These are phyloP conservation scores for Orbilia oligospora DNA, from an alignment of 2,329 filamentous ascomycete species.

Conservation along the genomic window DNA sequence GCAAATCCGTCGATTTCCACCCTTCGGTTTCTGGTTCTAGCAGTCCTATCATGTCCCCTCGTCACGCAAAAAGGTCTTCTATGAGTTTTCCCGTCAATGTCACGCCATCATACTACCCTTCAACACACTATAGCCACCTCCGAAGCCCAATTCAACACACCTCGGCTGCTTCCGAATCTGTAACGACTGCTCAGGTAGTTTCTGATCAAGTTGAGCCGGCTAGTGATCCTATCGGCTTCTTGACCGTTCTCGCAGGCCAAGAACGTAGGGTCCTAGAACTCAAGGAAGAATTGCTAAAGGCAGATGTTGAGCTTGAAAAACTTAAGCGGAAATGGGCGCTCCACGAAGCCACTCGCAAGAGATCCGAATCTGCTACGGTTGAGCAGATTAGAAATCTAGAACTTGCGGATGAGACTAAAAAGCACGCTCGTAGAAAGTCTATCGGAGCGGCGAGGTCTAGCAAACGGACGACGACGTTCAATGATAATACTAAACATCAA, in stretches of 20 bases:
- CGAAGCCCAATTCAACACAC: conserved; percentile 57
- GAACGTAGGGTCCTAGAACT: conserved; percentile 92
- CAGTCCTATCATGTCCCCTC: conserved; percentile 40
- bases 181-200: conserved; percentile 17
- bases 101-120: conserved; percentile 51
- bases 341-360: conserved; percentile 82
- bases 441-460: conserved; percentile 64
- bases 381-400: conserved; percentile 73
- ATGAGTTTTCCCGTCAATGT: conserved; percentile 60
- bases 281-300: conserved; percentile 86
- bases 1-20: conserved; percentile 55
- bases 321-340: conserved; percentile 88
- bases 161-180: conserved; percentile 30
- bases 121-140: conserved; percentile 58
- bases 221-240: conserved; percentile 76
- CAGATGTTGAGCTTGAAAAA: conserved; percentile 80
- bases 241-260: conserved; percentile 91
- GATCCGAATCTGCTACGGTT: conserved; percentile 67
- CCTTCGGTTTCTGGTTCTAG: conserved; percentile 44
- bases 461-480: conserved; percentile 63
- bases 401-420: conserved; percentile 65
- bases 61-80: conserved; percentile 49
- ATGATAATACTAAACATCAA: conserved; percentile 61
- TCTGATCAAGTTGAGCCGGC: conserved; percentile 49
- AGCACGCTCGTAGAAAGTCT: conserved; percentile 62